These are phyloP conservation scores for Lachancea dasiensis DNA, from an alignment of 805 yeast species.

Conservation along the genomic window DNA sequence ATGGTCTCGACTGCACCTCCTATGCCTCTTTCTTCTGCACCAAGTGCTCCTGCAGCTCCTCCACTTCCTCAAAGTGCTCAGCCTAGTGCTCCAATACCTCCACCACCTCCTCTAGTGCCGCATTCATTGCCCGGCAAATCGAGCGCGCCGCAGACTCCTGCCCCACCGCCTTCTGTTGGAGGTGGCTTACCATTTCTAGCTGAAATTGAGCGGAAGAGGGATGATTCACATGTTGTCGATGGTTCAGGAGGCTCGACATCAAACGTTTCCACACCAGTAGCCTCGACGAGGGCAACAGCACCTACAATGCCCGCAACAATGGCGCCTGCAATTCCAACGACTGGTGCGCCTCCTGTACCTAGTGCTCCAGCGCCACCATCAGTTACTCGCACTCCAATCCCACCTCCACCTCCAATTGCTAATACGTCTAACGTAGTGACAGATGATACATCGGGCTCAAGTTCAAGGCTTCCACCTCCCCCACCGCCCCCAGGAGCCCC, in stretches of 20 bases:
- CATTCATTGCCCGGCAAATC: background rate
- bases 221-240: conserved; percentile 46
- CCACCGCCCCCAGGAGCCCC: conserved; percentile 18
- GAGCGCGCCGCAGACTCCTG: conserved; percentile 12
- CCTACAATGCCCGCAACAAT: conserved; percentile 25
- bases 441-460: conserved; percentile 3
- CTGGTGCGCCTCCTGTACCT: conserved; percentile 29
- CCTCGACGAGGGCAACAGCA: conserved; percentile 10
- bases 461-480: conserved; percentile 17
- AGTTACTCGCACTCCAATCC: no score
- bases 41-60: conserved; percentile 26
- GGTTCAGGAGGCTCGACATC: conserved; percentile 12
- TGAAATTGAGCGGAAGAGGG: conserved; percentile 50
- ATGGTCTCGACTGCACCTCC: conserved; percentile 13
- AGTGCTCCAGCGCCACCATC: conserved; percentile 24
- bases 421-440: background rate
- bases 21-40: conserved; percentile 13
- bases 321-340: conserved; percentile 3
- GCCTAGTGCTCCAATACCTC: conserved; percentile 8
- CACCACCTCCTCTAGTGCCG: conserved; percentile 11
- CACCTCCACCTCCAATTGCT: conserved; percentile 11
- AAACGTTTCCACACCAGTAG: no score
- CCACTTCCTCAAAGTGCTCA: conserved; percentile 19
- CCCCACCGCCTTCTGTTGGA: conserved; percentile 14
- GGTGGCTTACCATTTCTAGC: conserved; percentile 52